These are phyloP conservation scores for Pythium angustatum DNA, from an alignment of 352 stramenopile species.

Conservation along the genomic window DNA sequence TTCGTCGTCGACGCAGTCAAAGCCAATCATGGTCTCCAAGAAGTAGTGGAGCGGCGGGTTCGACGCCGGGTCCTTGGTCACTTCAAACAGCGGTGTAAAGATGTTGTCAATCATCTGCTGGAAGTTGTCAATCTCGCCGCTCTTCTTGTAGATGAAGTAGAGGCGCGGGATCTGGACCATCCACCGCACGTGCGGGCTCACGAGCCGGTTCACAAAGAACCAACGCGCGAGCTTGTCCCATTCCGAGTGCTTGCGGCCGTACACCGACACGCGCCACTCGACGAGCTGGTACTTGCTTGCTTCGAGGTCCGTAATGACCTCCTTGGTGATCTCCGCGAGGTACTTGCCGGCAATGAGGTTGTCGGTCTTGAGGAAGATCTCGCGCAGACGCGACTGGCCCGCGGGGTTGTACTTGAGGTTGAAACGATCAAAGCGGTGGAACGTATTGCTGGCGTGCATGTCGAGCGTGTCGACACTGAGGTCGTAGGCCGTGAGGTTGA, in stretches of 20 bases:
- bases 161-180: slow-evolving; percentile 97
- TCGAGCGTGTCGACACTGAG: slow-evolving; percentile 98
- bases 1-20: slow-evolving; percentile 99
- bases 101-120: slow-evolving; percentile 98
- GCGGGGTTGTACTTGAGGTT: slow-evolving; percentile 99
- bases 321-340: slow-evolving; percentile 95
- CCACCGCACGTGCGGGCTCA: slow-evolving; percentile 96
- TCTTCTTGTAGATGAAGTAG: slow-evolving; percentile 96
- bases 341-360: slow-evolving; percentile 97
- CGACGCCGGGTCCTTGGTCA: slow-evolving; percentile 94
- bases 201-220: slow-evolving; percentile 94
- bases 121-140: slow-evolving; percentile 92
- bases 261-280: slow-evolving; percentile 95
- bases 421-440: slow-evolving; percentile 99
- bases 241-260: slow-evolving; percentile 92
- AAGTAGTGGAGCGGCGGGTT: slow-evolving; percentile 93
- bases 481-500: slow-evolving; percentile 96
- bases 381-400: slow-evolving; percentile 92
- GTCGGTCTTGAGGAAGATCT: slow-evolving; percentile 99
- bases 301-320: slow-evolving; percentile 87
- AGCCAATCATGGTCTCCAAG: slow-evolving; percentile 94
- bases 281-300: slow-evolving; percentile 95
- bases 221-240: slow-evolving; percentile 97
- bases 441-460: slow-evolving; percentile 99
- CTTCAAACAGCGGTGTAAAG: slow-evolving; percentile 97